Conservation (phyloP, 352 stramenopile species). For the Globisporangium lucens region DNA sequence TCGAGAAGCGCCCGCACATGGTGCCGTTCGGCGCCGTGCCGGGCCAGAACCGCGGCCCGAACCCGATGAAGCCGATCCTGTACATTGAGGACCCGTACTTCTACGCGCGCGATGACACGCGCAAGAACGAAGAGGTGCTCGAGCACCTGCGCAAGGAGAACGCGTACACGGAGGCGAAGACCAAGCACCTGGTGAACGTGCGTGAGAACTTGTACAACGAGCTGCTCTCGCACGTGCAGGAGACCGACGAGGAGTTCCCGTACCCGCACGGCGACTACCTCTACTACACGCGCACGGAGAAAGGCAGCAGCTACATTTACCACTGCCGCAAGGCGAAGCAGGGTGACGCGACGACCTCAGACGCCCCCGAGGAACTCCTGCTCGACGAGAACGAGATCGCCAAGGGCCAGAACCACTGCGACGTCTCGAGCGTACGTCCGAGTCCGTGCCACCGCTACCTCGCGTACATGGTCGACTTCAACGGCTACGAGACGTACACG, state of each 20-base stretch:
- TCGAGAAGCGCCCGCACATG: slow-evolving; percentile 75
- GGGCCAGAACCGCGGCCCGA: slow-evolving; percentile 74
- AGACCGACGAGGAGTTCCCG: slow-evolving; percentile 82
- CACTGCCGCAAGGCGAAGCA: slow-evolving; percentile 75
- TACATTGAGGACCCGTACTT: slow-evolving; percentile 94
- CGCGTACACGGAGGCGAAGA: slow-evolving; percentile 88
- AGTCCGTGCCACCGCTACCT: slow-evolving; percentile 91
- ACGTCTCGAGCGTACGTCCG: slow-evolving; percentile 67
- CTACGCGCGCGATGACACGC: slow-evolving; percentile 93
- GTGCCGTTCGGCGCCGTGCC: slow-evolving; percentile 78
- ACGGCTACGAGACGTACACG: slow-evolving; percentile 93
- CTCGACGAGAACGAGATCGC: slow-evolving; percentile 94
- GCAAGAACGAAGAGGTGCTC: slow-evolving; percentile 91
- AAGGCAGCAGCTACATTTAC: slow-evolving; percentile 80
- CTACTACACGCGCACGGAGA: slow-evolving; percentile 89
- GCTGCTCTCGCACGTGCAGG: slow-evolving; percentile 88
- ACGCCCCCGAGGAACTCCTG: slow-evolving; percentile 85
- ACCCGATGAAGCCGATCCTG: slow-evolving; percentile 88
- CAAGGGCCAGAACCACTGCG: slow-evolving; percentile 79
- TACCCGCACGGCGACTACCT: slow-evolving; percentile 79
- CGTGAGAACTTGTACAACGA: slow-evolving; percentile 92
- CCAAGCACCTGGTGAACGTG: slow-evolving; percentile 77
- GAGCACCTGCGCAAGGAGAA: slow-evolving; percentile 93
- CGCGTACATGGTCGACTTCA: slow-evolving; percentile 94
- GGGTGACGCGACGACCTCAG: slow-evolving; percentile 33